Evolutionary conservation across 2,329 filamentous ascomycete species (phyloP), one percentile per base, ranked within the genome.

Genomic region (Alternaria arbusti): DNA sequence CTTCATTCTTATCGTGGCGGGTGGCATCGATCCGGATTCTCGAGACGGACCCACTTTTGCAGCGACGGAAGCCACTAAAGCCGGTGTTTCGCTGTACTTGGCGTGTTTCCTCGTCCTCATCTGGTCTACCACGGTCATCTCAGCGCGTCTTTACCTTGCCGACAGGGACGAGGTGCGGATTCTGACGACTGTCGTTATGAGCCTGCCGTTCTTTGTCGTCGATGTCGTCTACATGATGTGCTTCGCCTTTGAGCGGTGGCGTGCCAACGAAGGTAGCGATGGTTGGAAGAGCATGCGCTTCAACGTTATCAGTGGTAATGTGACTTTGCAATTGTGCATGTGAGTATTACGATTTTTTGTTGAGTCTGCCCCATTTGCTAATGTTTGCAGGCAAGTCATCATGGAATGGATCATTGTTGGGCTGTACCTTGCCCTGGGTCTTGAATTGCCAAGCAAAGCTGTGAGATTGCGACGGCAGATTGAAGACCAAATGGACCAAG

Each of bases 161-260:
- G 70, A 73, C 49, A 61, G 73, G 15, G 55, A 70, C 22, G 76
- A 79, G 61, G 74, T 78, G 55, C 76, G 76, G 58, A 79, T 79
- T 20, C 65, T 79, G 17, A 78, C 76, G 4, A 79, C 76, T 1
- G 75, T 79, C 6, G 77, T 78, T 15, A 46, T 78, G 25, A 79
- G 77, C 50, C 64, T 79, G 22, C 77, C 76, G 1, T 79, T 79
- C 60, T 79, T 78, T 49, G 66, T 79, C 22, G 76, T 78, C 45
- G 73, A 79, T 49, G 72, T 79, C 25, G 75, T 79, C 20, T 79
- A 79, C 58, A 79, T 79, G 75, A 79, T 78, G 73, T 78, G 75
- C 51, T 79, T 79, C 55, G 77, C 77, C 6, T 79, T 76, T 25
- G 76, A 79, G 51, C 65, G 65, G 20, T 69, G 74, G 63, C 56